phyloP scores from a whole-genome alignment of 2,329 filamentous ascomycete species.

The Coniochaeta prunicola region DNA sequence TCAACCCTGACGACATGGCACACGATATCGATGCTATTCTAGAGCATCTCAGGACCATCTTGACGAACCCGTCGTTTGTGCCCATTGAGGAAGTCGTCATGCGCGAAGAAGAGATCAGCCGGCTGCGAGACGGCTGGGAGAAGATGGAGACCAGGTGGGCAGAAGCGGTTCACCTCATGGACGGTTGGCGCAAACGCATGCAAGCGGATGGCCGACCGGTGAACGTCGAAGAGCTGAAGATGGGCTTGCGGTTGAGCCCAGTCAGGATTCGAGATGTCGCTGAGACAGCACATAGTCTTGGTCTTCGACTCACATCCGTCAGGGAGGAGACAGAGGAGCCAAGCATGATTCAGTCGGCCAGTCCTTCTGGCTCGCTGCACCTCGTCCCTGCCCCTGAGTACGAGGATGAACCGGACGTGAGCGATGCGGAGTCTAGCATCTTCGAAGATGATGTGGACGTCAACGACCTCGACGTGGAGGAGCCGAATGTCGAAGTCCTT shows the following conservation, averaged over 20 bases:
- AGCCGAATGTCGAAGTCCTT: constrained; percentile 37
- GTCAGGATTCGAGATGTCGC: constrained; percentile 46
- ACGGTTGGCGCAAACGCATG: constrained; percentile 84
- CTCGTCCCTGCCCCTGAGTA: constrained; percentile 29
- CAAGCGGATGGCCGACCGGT: constrained; percentile 61
- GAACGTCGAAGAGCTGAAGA: constrained; percentile 59
- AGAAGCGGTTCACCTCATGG: constrained; percentile 84
- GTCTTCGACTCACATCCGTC: constrained; percentile 35
- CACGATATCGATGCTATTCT: constrained; percentile 70
- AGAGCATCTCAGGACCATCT: constrained; percentile 70
- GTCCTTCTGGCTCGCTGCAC: constrained; percentile 29
- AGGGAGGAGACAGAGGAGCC: constrained; percentile 36
- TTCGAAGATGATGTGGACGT: constrained; percentile 35
- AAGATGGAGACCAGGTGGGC: constrained; percentile 89
- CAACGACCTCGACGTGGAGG: constrained; percentile 33
- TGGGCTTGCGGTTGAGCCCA: constrained; percentile 58
- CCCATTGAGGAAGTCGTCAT: constrained; percentile 88
- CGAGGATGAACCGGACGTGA: constrained; percentile 17
- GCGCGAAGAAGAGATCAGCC: constrained; percentile 84
- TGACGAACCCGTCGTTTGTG: constrained; percentile 95
- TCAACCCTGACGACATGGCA: constrained; percentile 58
- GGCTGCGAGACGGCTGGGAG: constrained; percentile 79
- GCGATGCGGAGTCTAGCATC: constrained; percentile 32
- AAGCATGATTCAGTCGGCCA: constrained; percentile 17
- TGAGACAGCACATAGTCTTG: constrained; percentile 32